phyloP scores from a whole-genome alignment of 148 eudicot genomes.

The Fagopyrum homotropicum region DNA sequence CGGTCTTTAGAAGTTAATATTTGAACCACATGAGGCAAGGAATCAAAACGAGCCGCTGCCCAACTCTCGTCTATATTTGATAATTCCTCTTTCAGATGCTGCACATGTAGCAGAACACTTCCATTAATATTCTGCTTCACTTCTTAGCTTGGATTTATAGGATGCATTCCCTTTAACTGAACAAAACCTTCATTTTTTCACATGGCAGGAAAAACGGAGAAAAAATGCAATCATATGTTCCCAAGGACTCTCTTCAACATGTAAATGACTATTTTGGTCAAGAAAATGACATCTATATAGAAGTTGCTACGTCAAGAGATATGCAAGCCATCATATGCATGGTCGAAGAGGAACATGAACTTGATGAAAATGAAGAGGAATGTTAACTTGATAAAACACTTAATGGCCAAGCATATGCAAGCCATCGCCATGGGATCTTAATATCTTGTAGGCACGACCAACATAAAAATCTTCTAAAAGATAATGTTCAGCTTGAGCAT shows the following conservation, averaged over 20 bases:
- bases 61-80: slow-evolving; percentile 74
- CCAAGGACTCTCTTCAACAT: not conserved
- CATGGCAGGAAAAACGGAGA: not conserved
- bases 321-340: not conserved
- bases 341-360: not conserved
- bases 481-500: not conserved
- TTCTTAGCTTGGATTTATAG: not conserved
- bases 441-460: not conserved
- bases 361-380: not conserved
- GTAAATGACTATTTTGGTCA: not conserved
- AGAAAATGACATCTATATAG: not conserved
- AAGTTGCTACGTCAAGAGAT: not conserved
- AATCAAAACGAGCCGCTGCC: slow-evolving; percentile 90
- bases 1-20: slow-evolving; percentile 95
- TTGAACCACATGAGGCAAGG: slow-evolving; percentile 92
- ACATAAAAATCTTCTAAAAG: not conserved
- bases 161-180: not conserved
- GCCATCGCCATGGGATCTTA: not conserved
- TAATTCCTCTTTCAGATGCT: slow-evolving; percentile 84
- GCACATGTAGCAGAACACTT: slow-evolving; percentile 11
- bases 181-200: not conserved
- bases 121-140: not conserved
- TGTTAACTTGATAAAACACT: not conserved
- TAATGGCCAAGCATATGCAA: not conserved
- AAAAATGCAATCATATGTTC: slow-evolving; percentile 2